Conservation (phyloP, 1,284 basidiomycete genomes). For the Microbotryum saponariae region DNA sequence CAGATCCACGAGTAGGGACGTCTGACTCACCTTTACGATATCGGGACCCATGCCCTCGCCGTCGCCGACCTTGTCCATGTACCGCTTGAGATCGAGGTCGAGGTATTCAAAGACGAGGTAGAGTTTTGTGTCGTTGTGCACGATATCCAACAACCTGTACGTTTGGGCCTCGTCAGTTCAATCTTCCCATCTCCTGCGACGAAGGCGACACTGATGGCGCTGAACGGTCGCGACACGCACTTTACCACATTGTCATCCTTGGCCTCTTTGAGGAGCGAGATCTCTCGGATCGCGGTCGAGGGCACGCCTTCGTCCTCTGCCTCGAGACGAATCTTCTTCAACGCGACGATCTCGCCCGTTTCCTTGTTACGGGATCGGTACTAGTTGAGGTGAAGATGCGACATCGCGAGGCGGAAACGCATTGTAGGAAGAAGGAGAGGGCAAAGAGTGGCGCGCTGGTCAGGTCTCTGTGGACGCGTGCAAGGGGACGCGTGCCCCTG, state of each 20-base stretch:
- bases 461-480: not conserved
- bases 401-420: no score
- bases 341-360: conserved; percentile 71
- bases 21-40: conserved; percentile 69
- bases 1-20: not conserved
- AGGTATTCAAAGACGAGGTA: conserved; percentile 95
- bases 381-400: conserved; percentile 21
- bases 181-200: no score
- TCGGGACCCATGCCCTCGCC: conserved; percentile 56
- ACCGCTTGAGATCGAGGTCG: conserved; percentile 88
- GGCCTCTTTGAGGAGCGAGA: conserved; percentile 91
- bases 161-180: not conserved
- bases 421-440: not conserved
- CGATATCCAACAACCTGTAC: conserved; percentile 82
- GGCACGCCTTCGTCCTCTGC: conserved; percentile 97
- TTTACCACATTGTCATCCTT: conserved; percentile 90
- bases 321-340: conserved; percentile 97
- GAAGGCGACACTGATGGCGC: not conserved
- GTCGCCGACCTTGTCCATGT: conserved; percentile 62
- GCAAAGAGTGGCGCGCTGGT: not conserved
- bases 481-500: not conserved
- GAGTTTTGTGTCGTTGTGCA: conserved; percentile 91
- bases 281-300: conserved; percentile 94
- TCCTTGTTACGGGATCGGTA: conserved; percentile 39
- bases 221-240: conserved; percentile 42